Evolutionary conservation across 129 eudicot species (phyloP).

Genomic region (Logfia minima): DNA sequence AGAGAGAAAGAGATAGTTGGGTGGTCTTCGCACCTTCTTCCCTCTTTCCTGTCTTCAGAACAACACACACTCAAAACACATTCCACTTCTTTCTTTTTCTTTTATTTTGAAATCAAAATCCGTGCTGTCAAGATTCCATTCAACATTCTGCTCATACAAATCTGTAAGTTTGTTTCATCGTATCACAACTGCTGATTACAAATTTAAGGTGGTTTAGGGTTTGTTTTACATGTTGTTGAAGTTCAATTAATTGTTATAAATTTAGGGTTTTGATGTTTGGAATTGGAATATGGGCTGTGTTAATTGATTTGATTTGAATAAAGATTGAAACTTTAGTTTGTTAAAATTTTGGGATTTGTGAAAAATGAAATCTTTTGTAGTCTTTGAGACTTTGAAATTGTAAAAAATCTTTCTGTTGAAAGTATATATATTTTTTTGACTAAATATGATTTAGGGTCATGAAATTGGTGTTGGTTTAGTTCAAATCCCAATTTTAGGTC

Average conservation of each 20-base stretch:
- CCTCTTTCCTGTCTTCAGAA: conserved; percentile 25
- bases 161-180: conserved; percentile 16
- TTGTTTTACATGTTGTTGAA: conserved; percentile 8
- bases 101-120: not conserved
- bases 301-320: not conserved
- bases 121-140: conserved; percentile 9
- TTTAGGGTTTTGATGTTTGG: conserved; percentile 23
- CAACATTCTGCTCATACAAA: conserved; percentile 9
- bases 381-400: conserved; percentile 26
- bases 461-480: conserved; percentile 16
- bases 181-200: not conserved
- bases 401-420: not conserved
- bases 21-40: conserved; percentile 33
- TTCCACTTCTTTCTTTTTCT: conserved; percentile 11
- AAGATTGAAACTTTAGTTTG: not conserved
- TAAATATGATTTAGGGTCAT: not conserved
- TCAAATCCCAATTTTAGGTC: conserved; percentile 18
- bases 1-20: not conserved
- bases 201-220: conserved; percentile 9
- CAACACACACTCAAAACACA: conserved; percentile 14
- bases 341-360: conserved; percentile 19
- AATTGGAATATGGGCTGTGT: not conserved
- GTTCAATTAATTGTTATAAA: not conserved
- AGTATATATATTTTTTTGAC: not conserved
- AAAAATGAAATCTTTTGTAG: not conserved